These are phyloP conservation scores for Monosporascus sp. DNA, from an alignment of 2,329 filamentous ascomycete genomes.

Conservation along the genomic window DNA sequence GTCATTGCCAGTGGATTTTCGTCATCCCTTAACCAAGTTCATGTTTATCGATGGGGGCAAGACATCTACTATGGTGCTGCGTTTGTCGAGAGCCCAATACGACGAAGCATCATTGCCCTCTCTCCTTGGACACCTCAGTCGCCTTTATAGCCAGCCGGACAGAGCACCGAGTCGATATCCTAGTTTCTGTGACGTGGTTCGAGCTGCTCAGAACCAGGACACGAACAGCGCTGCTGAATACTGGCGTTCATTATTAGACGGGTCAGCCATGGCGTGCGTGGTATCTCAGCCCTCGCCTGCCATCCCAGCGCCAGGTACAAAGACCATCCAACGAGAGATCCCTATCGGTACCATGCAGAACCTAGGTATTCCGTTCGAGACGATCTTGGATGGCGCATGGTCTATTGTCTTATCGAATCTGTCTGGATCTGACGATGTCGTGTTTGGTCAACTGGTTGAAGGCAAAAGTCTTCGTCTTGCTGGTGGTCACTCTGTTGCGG, in stretches of 20 bases:
- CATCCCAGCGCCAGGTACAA: constrained; percentile 32
- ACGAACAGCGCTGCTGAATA: constrained; percentile 36
- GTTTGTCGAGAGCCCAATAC: constrained; percentile 45
- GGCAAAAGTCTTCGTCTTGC: constrained; percentile 39
- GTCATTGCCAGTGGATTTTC: constrained; percentile 32
- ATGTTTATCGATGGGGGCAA: constrained; percentile 44
- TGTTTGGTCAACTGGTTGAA: constrained; percentile 51
- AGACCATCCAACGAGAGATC: constrained; percentile 35
- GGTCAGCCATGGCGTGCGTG: constrained; percentile 41
- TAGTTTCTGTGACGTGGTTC: constrained; percentile 44
- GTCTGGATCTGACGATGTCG: constrained; percentile 43
- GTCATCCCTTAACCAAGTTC: constrained; percentile 43
- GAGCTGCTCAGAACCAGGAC: constrained; percentile 33
- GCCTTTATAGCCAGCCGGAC: constrained; percentile 37
- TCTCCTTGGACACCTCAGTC: constrained; percentile 43
- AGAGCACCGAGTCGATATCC: constrained; percentile 29
- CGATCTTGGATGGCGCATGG: constrained; percentile 54
- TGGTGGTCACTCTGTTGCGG: constrained; percentile 50
- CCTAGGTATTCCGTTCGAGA: constrained; percentile 43
- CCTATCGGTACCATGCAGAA: constrained; percentile 35
- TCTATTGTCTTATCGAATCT: constrained; percentile 48
- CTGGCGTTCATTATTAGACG: constrained; percentile 41
- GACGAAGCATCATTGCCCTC: constrained; percentile 41
- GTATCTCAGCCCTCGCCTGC: constrained; percentile 37
- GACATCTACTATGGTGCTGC: constrained; percentile 41